phyloP scores from a whole-genome alignment of 1,284 basidiomycete species.

The Rhodotorula sp. region DNA sequence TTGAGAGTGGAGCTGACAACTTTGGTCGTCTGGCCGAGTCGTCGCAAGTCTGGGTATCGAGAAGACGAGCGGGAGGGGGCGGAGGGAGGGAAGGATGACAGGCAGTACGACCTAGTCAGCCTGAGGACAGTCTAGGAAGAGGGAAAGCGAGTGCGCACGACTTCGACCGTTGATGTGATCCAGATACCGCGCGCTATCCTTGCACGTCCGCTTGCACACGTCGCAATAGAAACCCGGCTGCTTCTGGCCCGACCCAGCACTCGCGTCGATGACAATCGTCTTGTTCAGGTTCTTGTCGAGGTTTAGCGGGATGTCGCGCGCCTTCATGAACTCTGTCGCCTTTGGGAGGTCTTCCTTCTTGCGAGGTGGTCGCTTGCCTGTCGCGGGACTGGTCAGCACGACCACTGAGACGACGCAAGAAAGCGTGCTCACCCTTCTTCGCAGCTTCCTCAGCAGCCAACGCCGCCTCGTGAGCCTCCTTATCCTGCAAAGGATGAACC shows the following conservation, averaged over 20 bases:
- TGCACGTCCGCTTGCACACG: slow-evolving; percentile 82
- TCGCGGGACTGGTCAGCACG: background rate
- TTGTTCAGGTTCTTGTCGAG: slow-evolving; percentile 88
- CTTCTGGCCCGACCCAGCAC: slow-evolving; percentile 69
- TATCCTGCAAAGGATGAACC: slow-evolving; percentile 30
- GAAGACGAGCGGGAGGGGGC: background rate
- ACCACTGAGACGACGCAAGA: background rate
- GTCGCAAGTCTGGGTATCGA: slow-evolving; percentile 67
- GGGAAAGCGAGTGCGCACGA: slow-evolving; percentile 60
- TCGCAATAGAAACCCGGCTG: slow-evolving; percentile 92
- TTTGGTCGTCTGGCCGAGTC: slow-evolving; percentile 89
- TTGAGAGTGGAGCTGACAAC: slow-evolving; percentile 84
- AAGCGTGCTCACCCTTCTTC: slow-evolving; percentile 35
- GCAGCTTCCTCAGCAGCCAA: slow-evolving; percentile 35
- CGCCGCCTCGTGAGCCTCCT: slow-evolving; percentile 39
- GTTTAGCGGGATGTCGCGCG: slow-evolving; percentile 72
- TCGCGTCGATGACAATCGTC: slow-evolving; percentile 84
- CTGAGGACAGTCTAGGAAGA: background rate
- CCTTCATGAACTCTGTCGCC: slow-evolving; percentile 83
- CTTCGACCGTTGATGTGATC: slow-evolving; percentile 94
- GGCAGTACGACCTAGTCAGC: background rate
- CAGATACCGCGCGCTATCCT: slow-evolving; percentile 87
- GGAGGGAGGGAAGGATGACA: background rate
- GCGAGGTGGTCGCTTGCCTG: slow-evolving; percentile 26
- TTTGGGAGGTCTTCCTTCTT: slow-evolving; percentile 69